Base-by-base conservation (phyloP, 2,329 filamentous ascomycete genomes). In the Fusarium guadeloupense region DNA sequence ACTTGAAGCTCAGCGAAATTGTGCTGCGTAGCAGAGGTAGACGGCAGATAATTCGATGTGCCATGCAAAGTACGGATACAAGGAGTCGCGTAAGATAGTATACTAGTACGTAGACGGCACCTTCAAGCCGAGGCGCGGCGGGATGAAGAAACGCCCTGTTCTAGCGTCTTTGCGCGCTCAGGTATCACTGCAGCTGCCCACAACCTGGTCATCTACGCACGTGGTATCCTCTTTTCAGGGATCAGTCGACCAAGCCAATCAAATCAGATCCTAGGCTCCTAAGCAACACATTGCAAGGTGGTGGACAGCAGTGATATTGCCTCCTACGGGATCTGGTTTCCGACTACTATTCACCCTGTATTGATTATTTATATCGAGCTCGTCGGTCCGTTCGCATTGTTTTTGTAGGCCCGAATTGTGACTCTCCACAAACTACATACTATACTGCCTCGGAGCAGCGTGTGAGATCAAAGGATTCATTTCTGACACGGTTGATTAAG, bases 61-160 rank as follows among this genome's bases (percentile, higher is more conserved):
- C 56, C 35, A 33, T 46, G 60, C 12, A 30, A n/a, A n/a, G n/a
- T n/a, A 31, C 41, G 54, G 45, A 45, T 64, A 45, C 38, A 51
- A 19, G 37, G 46, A 48, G 43, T 42, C 46, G 30, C 25, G 50
- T 57, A 61, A 26, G 39, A 45, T 45, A n/a, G n/a, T n/a, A n/a
- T n/a, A n/a, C 45, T 23, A 37, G 44, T 34, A 55, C 30, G 23
- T 25, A 45, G 35, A 31, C 60, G 60, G 60, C 60, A 64, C 55
- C 62, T 64, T 52, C 30, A 64, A 53, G 60, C 60, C 60, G 60
- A 64, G 50, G 37, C 39, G 39, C 41, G 31, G n/a, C n/a, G n/a
- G n/a, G 30, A 7, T 46, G 43, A 46, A 38, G 17, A 46, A 43
- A 40, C 35, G 49, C 48, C 59, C 59, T 60, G 54, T 51, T 42